phyloP scores from a whole-genome alignment of 2,329 filamentous ascomycete species.

The Verticillium nubilum region DNA sequence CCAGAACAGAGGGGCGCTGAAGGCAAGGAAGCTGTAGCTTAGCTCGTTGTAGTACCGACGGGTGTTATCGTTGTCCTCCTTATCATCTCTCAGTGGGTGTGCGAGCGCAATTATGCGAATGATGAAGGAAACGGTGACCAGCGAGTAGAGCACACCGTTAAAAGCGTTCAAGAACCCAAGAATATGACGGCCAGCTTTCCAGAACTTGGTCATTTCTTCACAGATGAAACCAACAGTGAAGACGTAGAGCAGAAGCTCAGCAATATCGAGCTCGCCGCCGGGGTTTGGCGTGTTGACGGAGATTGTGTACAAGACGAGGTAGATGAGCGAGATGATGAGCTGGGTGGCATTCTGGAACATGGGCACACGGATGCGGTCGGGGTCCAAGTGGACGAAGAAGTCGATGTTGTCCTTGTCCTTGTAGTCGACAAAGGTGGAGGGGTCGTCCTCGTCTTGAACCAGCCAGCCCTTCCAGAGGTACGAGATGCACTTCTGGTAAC shows the following conservation, averaged over 20 bases:
- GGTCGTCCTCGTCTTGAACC: slow-evolving; percentile 90
- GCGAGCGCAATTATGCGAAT: slow-evolving; percentile 73
- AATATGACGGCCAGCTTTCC: slow-evolving; percentile 89
- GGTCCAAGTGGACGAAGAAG: slow-evolving; percentile 81
- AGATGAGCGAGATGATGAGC: slow-evolving; percentile 77
- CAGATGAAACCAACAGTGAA: slow-evolving; percentile 90
- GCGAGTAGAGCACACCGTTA: slow-evolving; percentile 74
- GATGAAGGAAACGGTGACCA: slow-evolving; percentile 74
- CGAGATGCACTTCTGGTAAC: slow-evolving; percentile 91
- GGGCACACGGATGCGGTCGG: slow-evolving; percentile 88
- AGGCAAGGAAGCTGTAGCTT: slow-evolving; percentile 91
- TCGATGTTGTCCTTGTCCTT: slow-evolving; percentile 70
- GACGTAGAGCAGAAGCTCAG: slow-evolving; percentile 79
- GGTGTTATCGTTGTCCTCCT: slow-evolving; percentile 35
- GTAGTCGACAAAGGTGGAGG: slow-evolving; percentile 85
- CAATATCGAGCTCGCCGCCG: slow-evolving; percentile 73
- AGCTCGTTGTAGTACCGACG: slow-evolving; percentile 67
- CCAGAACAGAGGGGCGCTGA: slow-evolving; percentile 96
- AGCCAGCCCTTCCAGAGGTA: slow-evolving; percentile 96
- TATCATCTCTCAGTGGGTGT: slow-evolving; percentile 34
- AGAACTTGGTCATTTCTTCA: slow-evolving; percentile 83
- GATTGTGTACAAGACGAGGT: slow-evolving; percentile 77
- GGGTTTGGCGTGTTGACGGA: slow-evolving; percentile 94
- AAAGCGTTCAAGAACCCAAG: slow-evolving; percentile 97
- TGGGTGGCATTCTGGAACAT: slow-evolving; percentile 89